Percentiles rank a stretch among this genome's conserved stretches.
These are phyloP conservation scores for Amylostereum chailletii DNA, from an alignment of 1,284 basidiomycete genomes.

Conservation along the genomic window DNA sequence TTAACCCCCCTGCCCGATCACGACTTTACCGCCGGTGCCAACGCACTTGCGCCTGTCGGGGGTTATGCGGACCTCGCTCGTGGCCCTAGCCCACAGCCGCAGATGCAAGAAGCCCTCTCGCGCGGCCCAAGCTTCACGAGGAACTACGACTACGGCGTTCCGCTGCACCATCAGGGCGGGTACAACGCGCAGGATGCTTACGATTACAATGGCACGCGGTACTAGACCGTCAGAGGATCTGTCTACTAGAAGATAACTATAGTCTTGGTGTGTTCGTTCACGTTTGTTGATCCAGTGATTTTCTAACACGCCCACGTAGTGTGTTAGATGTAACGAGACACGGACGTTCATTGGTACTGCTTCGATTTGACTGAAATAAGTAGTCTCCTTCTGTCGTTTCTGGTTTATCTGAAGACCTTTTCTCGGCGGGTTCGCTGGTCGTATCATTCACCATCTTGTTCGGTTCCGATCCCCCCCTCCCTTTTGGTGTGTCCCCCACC, in stretches of 20 bases:
- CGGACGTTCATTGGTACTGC: background rate
- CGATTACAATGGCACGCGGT: slow-evolving; percentile 18
- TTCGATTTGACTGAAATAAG: background rate
- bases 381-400: slow-evolving; percentile 5
- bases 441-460: slow-evolving; percentile 2
- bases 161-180: slow-evolving; percentile 50
- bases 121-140: slow-evolving; percentile 31
- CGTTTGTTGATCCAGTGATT: background rate
- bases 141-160: slow-evolving; percentile 45
- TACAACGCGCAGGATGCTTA: slow-evolving; percentile 27
- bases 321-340: background rate
- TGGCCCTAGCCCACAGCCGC: slow-evolving; percentile 46
- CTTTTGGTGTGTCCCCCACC: background rate
- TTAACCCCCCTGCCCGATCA: slow-evolving; percentile 54
- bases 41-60: slow-evolving; percentile 52
- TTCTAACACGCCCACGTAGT: background rate
- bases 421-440: slow-evolving; percentile 9
- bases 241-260: too few species aligned
- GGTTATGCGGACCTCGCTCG: slow-evolving; percentile 76
- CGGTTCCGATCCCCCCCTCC: background rate
- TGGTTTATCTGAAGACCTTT: background rate
- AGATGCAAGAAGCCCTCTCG: slow-evolving; percentile 19
- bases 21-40: slow-evolving; percentile 71
- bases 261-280: too few species aligned
- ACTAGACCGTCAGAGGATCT: background rate